phyloP scores from a whole-genome alignment of 1,284 basidiomycete genomes.

The Sphagnurus paluster region DNA sequence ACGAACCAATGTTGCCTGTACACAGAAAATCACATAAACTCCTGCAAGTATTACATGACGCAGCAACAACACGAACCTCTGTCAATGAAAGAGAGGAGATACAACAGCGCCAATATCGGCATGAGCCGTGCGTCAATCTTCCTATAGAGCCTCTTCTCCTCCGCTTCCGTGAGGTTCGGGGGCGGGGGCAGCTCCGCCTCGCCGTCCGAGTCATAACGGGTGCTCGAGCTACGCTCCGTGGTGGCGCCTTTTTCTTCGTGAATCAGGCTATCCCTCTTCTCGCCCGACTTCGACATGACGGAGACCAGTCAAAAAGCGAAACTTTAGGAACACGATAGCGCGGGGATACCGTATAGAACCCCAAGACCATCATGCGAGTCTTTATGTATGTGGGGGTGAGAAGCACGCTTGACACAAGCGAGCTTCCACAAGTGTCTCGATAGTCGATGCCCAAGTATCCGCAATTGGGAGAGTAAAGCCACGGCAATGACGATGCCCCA shows the following conservation, averaged over 20 bases:
- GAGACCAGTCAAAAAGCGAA: neutral
- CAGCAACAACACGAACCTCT: conserved; percentile 40
- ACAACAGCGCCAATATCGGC: conserved; percentile 67
- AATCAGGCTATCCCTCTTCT: conserved; percentile 13
- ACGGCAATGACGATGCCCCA: neutral
- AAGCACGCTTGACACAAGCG: too few relatives aligned
- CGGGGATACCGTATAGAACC: too few relatives aligned
- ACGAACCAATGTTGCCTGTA: conserved; percentile 55
- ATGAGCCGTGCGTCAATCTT: conserved; percentile 65
- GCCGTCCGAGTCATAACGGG: conserved; percentile 36
- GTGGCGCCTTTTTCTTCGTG: conserved; percentile 14
- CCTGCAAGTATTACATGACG: neutral
- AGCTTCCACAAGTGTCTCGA: neutral
- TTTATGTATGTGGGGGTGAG: too few relatives aligned
- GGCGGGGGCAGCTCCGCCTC: conserved; percentile 45
- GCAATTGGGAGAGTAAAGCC: neutral
- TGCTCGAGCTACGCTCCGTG: too few relatives aligned
- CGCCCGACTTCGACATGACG: conserved; percentile 15
- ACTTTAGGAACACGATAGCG: too few relatives aligned
- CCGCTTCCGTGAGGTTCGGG: conserved; percentile 44
- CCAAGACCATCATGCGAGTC: too few relatives aligned
- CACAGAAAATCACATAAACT: neutral
- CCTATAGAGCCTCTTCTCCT: conserved; percentile 59
- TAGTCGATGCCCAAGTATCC: neutral
- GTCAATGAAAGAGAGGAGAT: conserved; percentile 66